Evolutionary conservation across 345 rosid species (phyloP), one percentile per base, ranked within the genome.

Genomic region (Populus simonii): DNA sequence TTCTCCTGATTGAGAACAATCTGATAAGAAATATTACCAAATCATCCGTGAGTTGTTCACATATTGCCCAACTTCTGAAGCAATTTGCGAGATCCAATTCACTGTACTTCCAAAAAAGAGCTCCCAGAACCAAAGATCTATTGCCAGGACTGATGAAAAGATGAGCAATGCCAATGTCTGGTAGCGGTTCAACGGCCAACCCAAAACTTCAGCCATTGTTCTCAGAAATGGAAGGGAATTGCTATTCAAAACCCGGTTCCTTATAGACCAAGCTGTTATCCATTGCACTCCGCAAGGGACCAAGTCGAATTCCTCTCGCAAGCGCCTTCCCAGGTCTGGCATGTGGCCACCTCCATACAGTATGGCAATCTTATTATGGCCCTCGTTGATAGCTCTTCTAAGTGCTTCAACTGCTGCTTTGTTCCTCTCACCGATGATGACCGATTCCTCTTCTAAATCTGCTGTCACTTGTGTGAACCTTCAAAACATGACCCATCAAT

Each of bases 321-420:
- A 77, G 31, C 94, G 86, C 85, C 97, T 90, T 66, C 94, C 97
- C 71, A 96, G 49, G 85, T 96, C 99, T 1, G 97, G 98, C 97
- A 96, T 93, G 92, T 96, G 99, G 68, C 98, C 97, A n/a, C 97
- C 97, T 0, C 99, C 99, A 4, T 92, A 96, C 4, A 96, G 87
- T 73, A 96, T 83, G 3, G 96, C 99, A 20, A 93, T 89, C 83
- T 78, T 87, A 7, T 88, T 90, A 84, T 89, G 89, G 38, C 99
- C 97, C 12, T 85, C 90, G 3, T 92, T 85, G 0, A 92, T 84
- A 20, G 93, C 91, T 85, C 85, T 87, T 80, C 77, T 83, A 9
- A 93, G 89, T 41, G 90, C 97, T 76, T 88, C 93, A 0, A 83
- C 76, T 20, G 96, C 98, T 36, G 88, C 98, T 80, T 83, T 80